Evolutionary conservation across 495 filamentous ascomycete species (phyloP), one percentile per base, ranked within the genome.

Genomic region (Penicillium antarcticum): DNA sequence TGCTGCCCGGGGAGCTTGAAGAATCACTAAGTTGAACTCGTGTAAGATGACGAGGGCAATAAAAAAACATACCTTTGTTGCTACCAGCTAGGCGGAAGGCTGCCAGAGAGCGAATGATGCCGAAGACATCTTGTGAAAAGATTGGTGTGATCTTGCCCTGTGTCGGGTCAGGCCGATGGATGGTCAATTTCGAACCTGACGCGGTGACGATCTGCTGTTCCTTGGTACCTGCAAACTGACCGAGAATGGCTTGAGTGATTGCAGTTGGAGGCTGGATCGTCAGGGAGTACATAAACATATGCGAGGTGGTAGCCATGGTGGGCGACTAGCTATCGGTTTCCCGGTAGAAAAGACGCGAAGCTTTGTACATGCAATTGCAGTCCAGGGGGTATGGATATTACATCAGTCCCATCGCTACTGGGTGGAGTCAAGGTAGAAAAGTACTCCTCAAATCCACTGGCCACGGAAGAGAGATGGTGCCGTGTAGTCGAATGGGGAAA

Each of bases 121-220:
- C 92, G 71, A 97, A 97, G 34, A 94, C 82, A 79, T 99, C 90
- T 60, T 96, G 91, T 1, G 92, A 88, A 43, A 92, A 79, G 14
- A 96, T 77, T 13, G 88, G 89, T 21, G 82, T 82, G 55, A 97
- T 84, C 66, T 95, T 96, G 46, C 88, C 89, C 61, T 89, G 85
- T 1, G 84, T 78, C 10, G 91, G 84, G 62, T 96, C 91, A 5
- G 89, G 90, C 35, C 91, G 85, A 52, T 95, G 82, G 31, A 99
- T 84, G 10, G 88, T 90, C 26, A 99, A 79, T 48, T 88, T 85
- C 19, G 91, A 95, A 35, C 95, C 92, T 24, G 91, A 92, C 16
- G 90, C 92, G 13, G 92, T 91, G 72, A 97, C 82, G 64, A 99
- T 95, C 70, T 96, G 94, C 70, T 97, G 94, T 63, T 96, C 91